Base-by-base conservation (phyloP, 352 stramenopile species). In the Blastocystis sp. region DNA sequence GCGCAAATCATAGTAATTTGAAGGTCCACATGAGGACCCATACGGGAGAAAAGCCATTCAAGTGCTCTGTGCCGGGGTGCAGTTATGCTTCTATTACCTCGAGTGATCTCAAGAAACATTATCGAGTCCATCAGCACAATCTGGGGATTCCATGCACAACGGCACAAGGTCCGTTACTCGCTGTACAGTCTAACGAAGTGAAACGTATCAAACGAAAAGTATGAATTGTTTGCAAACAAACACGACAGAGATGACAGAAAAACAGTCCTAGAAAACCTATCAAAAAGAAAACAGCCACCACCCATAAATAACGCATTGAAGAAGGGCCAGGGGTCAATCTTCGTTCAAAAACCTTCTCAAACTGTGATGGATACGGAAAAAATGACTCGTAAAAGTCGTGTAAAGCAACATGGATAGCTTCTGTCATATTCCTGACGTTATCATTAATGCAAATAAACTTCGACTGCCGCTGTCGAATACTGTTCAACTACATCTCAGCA, bases 381-480 rank as follows among this genome's bases (percentile, higher is more conserved):
- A 98, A 94, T 9, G 94, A 93, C 43, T 95, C 81, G 90, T 97
- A 97, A n/a, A 98, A 94, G 64, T 96, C 94, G 88, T 95, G 92
- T 56, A 98, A 90, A 65, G 95, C 95, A 87, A 95, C 92, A 63
- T 92, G 93, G 30, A 97, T 92, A 6, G 93, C 90, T 20, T 90
- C 90, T n/a, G 94, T 94, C 76, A 95, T 94, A 65, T 93, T 92
- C 87, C 96, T 93, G 93, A 98, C 97, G 91, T 98, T 94, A 92
- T 98, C 95, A 90, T 98, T 98, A 90, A 98, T 95, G 90, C 95
- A 98, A 30, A 98, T 94, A 87, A 98, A 98, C 92, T 98, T 98
- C 66, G 94, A 95, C 34, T 95, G 94, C 9, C 94, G 92, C 64
- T 93, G 93, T 53, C 95, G 93, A 66, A 96, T 96, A 79, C 93